Evolutionary conservation across 495 filamentous ascomycete species (phyloP), one percentile per base, ranked within the genome.

Genomic region (Articulospora tetracladia): DNA sequence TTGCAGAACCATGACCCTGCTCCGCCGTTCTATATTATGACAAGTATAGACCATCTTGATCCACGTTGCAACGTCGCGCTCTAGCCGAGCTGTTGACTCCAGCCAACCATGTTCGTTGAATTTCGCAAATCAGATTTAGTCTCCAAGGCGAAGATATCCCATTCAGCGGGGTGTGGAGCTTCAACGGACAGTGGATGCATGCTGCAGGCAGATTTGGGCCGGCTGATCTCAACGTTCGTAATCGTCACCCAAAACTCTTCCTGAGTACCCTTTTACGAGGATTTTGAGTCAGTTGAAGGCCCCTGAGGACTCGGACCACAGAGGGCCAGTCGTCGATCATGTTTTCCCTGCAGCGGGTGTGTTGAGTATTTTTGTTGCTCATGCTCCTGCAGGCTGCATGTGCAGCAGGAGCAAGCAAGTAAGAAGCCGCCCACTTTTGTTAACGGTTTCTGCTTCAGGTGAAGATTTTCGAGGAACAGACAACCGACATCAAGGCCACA

Each of bases 21-120:
- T 44, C 15, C 39, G 39, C 39, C 39, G 41, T 46, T 26, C 64
- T 66, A 66, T 66, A 66, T 62, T 23, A 66, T 10, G 59, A 44
- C 51, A 48, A 22, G 51, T 62, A 66, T 66, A 62, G 54, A 49
- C 60, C 64, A 39, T 46, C 61, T 60, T 53, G 32, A 26, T 28
- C 32, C 34, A 25, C 17, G 36, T 32, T 58, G 44, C 59, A 66
- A 61, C 59, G 36, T 55, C 59, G 41, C 56, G 51, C 47, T 49
- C 12, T 60, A 63, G 24, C 59, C 64, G 59, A 66, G 53, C 41
- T 1, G 19, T 27, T 39, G 17, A 41, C 28, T 20, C 41, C 30
- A 36, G 32, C 53, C 39, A 36, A 36, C 53, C 53, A 30, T 41
- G 28, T 39, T 20, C 53, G 11, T 32, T 30, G 26, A 11, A 50